Base-by-base conservation (phyloP, 1,139 yeast genomes). In the Sugiyamaella sp. region DNA sequence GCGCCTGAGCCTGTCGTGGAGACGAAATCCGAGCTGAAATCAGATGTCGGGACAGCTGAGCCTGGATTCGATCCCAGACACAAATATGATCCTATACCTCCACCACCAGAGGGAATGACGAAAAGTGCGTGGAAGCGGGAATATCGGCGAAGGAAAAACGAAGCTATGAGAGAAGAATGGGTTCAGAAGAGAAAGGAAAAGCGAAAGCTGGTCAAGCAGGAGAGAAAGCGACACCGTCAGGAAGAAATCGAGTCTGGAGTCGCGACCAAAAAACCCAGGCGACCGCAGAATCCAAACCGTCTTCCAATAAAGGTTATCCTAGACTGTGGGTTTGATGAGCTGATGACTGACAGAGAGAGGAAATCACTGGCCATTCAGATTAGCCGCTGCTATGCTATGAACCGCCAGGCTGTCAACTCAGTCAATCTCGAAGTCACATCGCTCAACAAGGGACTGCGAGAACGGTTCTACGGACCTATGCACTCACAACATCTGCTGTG, bases 281-380 rank as follows among this genome's bases (percentile, higher is more conserved):
- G 54, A 17, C 52, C 51, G n/a, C 27, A 21, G 37, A 35, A 53
- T 19, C 63, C 56, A 44, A 38, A 46, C 3, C 43, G 57, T 41
- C 44, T 48, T 14, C 57, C 58, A 14, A 53, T 64, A 16, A 54
- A 49, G 12, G 77, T 91, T 35, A 73, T 90, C 17, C 69, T 93
- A 60, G 99, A 93, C 71, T 93, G 99, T 71, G 88, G 80, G 21
- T 93, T 93, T 69, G 99, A 93, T 66, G 90, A 88, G 42, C 70
- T 87, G 64, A 93, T 93, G 99, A 81, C 78, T 49, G 86, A 83
- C 78, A 67, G 65, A 54, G 98, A 93, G 66, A 80, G 87, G 45
- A 81, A 80, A 1, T 87, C 96, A 17, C 72, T 91, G 67, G 81
- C 91, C 9, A 81, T 84, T 57, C 99, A 93, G 71, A 78, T 93